Base-by-base conservation (phyloP, 1,139 yeast species). In the Hemisphaericaspora xylanilytica region DNA sequence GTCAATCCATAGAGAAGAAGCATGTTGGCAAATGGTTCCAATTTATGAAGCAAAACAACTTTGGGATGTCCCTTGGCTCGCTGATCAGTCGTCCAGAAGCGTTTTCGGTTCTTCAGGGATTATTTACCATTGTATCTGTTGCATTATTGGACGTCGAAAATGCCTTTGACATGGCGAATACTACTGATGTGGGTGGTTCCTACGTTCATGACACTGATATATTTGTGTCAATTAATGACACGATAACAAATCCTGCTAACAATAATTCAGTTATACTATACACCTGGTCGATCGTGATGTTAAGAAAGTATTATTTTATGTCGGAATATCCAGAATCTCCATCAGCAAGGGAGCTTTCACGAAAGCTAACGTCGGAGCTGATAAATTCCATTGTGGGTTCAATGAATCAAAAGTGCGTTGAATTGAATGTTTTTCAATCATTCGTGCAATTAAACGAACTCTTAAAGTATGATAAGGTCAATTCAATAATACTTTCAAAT, bases 281-380 rank as follows among this genome's bases (percentile, higher is more conserved):
- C 50, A 75, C 81, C 24, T 88, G 96, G 95, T 77, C 87, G 10
- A 75, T 85, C 15, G 61, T 82, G 5, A 55, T 83, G 7, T 79
- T 80, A 47, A 66, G 82, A 38, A 79, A 82, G 44, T 67, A 73
- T 4, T 63, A 73, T 31, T 58, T 77, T 21, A 55, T 77, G 11
- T 73, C 74, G 39, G 80, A 75, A 38, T 61, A 31, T 11, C 43
- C 46, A 11, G 29, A 35, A 11, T 32, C 43, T 25, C 34, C 34
- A 7, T 48, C 48, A 32, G 39, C 49, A 3, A 28, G 15, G 18
- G 32, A 39, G 2, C 37, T 45, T 16, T 45, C 57, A n/a, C 32
- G 52, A 5, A 31, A 51, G 5, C 43, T 46, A 8, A 44, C 47
- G 5, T 39, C 60, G 5, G 50, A 51, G 6, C 34, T 37, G 4